These are phyloP conservation scores for Lactarius tabidus DNA, from an alignment of 768 basidiomycete species.

Conservation along the genomic window DNA sequence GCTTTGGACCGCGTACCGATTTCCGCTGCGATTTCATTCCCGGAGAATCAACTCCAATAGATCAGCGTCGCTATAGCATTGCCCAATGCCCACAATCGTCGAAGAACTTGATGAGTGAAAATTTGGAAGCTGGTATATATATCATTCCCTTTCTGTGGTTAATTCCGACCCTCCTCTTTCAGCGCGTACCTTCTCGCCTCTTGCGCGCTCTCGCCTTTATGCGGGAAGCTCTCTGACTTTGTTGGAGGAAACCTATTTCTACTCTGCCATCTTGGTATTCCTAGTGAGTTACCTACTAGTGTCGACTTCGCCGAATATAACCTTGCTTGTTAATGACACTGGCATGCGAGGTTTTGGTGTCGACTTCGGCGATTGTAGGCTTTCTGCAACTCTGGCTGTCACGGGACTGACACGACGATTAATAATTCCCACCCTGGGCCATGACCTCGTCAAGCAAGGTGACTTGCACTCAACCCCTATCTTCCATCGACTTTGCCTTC, in stretches of 20 bases:
- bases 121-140: slow-evolving; percentile 45
- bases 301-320: too few relatives aligned
- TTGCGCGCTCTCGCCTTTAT: slow-evolving; percentile 62
- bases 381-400: too few relatives aligned
- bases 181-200: slow-evolving; percentile 75
- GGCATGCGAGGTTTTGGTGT: too few relatives aligned
- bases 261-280: slow-evolving; percentile 60
- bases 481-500: too few relatives aligned
- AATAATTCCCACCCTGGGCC: too few relatives aligned
- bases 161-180: background rate
- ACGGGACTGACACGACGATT: too few relatives aligned
- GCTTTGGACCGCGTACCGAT: slow-evolving; percentile 44
- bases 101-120: slow-evolving; percentile 41
- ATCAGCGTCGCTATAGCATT: slow-evolving; percentile 47
- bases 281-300: slow-evolving; percentile 44
- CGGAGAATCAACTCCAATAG: slow-evolving; percentile 26
- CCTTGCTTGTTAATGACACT: too few relatives aligned
- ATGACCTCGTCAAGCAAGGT: too few relatives aligned
- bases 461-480: too few relatives aligned
- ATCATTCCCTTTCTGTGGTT: background rate
- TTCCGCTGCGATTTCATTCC: background rate
- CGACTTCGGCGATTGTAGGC: too few relatives aligned
- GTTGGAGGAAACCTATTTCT: slow-evolving; percentile 67
- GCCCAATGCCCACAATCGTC: slow-evolving; percentile 49
- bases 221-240: slow-evolving; percentile 72